Percentiles rank a stretch among this genome's conserved stretches.
Conservation (phyloP, 2,329 filamentous ascomycete species). For the Cadophora sp. region DNA sequence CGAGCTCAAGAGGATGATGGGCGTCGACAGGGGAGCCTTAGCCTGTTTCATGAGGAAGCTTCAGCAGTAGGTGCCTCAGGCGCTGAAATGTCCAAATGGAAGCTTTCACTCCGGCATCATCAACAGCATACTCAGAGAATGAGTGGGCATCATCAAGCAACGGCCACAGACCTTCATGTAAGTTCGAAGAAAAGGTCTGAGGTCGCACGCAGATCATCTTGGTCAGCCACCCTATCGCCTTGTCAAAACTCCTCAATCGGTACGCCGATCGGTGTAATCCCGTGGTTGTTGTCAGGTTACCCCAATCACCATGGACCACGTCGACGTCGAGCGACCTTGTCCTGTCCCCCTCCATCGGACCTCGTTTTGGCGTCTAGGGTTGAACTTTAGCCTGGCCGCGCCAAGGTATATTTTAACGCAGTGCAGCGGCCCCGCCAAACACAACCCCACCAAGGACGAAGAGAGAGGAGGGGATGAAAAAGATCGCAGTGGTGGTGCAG, state of each 20-base stretch:
- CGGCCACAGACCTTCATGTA: slow-evolving; percentile 10
- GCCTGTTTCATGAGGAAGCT: slow-evolving; percentile 42
- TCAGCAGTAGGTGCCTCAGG: slow-evolving; percentile 23
- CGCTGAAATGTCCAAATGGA: slow-evolving; percentile 19
- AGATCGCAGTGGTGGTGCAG: slow-evolving; percentile 15
- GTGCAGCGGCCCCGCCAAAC: slow-evolving; percentile 33
- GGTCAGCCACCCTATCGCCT: slow-evolving; percentile 33
- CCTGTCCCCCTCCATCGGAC: slow-evolving; percentile 25
- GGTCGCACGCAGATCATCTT: slow-evolving; percentile 18
- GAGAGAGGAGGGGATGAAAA: slow-evolving; percentile 5
- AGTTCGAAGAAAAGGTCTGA: slow-evolving; percentile 13
- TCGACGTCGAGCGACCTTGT: slow-evolving; percentile 34
- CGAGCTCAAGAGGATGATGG: slow-evolving; percentile 31
- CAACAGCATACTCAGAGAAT: not conserved
- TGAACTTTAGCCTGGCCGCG: slow-evolving; percentile 36
- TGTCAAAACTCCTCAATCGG: slow-evolving; percentile 30
- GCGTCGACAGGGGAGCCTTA: slow-evolving; percentile 35
- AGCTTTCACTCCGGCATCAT: slow-evolving; percentile 20
- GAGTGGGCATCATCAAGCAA: slow-evolving; percentile 8
- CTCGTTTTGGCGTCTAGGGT: slow-evolving; percentile 34
- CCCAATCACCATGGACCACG: slow-evolving; percentile 44
- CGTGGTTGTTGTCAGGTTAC: slow-evolving; percentile 33
- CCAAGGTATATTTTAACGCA: slow-evolving; percentile 37
- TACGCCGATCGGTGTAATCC: slow-evolving; percentile 33
- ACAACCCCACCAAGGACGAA: slow-evolving; percentile 21